Evolutionary conservation across 2,329 filamentous ascomycete genomes (phyloP).

Genomic region (Fulvia fulva): DNA sequence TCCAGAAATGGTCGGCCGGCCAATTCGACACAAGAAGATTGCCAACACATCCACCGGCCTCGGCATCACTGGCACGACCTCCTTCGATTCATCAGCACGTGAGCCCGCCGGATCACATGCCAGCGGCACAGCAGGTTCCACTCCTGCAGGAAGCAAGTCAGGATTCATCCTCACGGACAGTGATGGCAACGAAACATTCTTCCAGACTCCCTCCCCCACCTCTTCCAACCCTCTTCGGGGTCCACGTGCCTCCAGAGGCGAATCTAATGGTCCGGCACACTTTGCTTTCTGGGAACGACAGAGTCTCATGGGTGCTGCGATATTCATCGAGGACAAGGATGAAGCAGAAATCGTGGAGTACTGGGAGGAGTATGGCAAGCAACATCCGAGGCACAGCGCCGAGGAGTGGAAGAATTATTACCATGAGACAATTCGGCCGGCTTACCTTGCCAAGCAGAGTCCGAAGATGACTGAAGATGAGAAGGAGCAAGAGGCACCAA

Average conservation of each 20-base stretch:
- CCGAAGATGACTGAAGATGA: not conserved
- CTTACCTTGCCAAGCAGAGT: conserved; percentile 12
- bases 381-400: conserved; percentile 12
- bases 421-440: conserved; percentile 20
- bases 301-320: conserved; percentile 16
- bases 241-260: not conserved
- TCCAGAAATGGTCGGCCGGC: not conserved
- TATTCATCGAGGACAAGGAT: conserved; percentile 20
- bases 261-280: not conserved
- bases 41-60: conserved; percentile 1
- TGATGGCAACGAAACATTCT: conserved; percentile 3
- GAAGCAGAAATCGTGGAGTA: conserved; percentile 10
- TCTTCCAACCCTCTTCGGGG: not conserved
- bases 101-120: not conserved
- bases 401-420: conserved; percentile 24
- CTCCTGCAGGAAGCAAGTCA: not conserved
- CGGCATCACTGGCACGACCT: not conserved
- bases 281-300: conserved; percentile 16
- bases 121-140: not conserved
- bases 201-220: conserved; percentile 1
- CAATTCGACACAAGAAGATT: not conserved
- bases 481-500: not conserved
- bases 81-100: not conserved
- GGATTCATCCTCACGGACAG: not conserved
- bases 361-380: conserved; percentile 15